A percentile compares a stretch with the other conserved stretches of the same genome.
Conservation (phyloP, 805 yeast species). For the Tetrapisispora taiwanensis region DNA sequence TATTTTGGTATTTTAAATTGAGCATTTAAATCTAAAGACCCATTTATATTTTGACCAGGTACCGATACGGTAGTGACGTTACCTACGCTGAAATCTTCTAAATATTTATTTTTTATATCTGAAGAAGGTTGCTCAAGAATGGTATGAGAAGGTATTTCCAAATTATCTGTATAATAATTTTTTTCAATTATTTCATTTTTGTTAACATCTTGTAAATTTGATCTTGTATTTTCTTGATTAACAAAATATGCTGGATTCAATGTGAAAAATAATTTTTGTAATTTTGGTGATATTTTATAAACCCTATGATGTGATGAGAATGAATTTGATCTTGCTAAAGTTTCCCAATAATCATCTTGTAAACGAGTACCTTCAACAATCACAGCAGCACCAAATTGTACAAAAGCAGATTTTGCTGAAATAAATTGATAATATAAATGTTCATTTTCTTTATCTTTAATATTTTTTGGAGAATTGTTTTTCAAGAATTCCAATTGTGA, state of each 20-base stretch:
- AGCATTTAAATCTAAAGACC: conserved; percentile 25
- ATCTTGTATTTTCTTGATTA: not conserved
- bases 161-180: conserved; percentile 1
- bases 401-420: conserved; percentile 37
- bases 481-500: conserved; percentile 32
- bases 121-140: conserved; percentile 22
- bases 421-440: conserved; percentile 19
- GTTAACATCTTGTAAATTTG: not conserved
- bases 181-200: not conserved
- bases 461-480: conserved; percentile 18
- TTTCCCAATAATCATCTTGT: conserved; percentile 49
- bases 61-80: conserved; percentile 17
- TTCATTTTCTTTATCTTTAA: conserved; percentile 18
- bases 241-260: conserved; percentile 10
- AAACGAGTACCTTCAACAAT: conserved; percentile 39
- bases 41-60: conserved; percentile 26
- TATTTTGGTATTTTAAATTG: conserved; percentile 27
- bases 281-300: conserved; percentile 17
- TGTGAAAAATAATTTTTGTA: conserved; percentile 6
- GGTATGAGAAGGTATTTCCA: conserved; percentile 18
- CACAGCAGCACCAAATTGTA: conserved; percentile 43
- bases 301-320: conserved; percentile 39
- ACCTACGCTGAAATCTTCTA: conserved; percentile 15
- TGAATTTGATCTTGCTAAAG: conserved; percentile 32
- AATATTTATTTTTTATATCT: conserved; percentile 20